Evolutionary conservation across 2,329 filamentous ascomycete species (phyloP).

Genomic region (Calonectria crousiana): DNA sequence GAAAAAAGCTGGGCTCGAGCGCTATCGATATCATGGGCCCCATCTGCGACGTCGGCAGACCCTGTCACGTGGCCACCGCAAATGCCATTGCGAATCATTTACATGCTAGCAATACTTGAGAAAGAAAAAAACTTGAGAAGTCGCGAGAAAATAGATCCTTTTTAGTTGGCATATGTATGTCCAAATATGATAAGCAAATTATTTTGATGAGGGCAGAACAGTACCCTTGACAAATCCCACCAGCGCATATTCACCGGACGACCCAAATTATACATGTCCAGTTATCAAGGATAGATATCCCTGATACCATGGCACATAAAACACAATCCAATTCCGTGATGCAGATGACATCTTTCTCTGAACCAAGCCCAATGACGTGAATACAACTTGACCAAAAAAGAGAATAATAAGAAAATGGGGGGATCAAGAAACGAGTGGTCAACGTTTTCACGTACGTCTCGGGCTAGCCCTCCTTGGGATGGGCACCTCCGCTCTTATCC

Average conservation of each 20-base stretch:
- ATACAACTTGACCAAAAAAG: slow-evolving; percentile 12
- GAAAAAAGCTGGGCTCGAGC: slow-evolving; percentile 36
- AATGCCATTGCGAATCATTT: neutral
- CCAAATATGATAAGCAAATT: neutral
- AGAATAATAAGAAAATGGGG: neutral
- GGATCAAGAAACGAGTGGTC: neutral
- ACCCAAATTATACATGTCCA: slow-evolving; percentile 1
- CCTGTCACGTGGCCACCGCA: slow-evolving; percentile 19
- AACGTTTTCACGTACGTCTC: slow-evolving; percentile 31
- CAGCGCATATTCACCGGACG: slow-evolving; percentile 6
- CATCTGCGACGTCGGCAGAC: slow-evolving; percentile 5
- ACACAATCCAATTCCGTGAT: slow-evolving; percentile 1
- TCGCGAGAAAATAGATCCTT: neutral
- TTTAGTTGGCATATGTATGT: neutral
- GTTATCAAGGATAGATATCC: neutral
- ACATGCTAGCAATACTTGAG: neutral
- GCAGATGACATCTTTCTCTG: neutral
- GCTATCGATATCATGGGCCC: slow-evolving; percentile 37
- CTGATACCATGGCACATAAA: neutral
- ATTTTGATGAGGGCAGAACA: neutral
- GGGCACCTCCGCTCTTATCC: slow-evolving; percentile 64
- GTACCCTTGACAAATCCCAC: neutral
- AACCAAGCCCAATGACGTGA: slow-evolving; percentile 14
- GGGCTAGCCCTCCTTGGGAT: slow-evolving; percentile 44
- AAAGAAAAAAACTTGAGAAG: neutral